Evolutionary conservation across 2,329 filamentous ascomycete species (phyloP).

Genomic region (Fusarium compactum): DNA sequence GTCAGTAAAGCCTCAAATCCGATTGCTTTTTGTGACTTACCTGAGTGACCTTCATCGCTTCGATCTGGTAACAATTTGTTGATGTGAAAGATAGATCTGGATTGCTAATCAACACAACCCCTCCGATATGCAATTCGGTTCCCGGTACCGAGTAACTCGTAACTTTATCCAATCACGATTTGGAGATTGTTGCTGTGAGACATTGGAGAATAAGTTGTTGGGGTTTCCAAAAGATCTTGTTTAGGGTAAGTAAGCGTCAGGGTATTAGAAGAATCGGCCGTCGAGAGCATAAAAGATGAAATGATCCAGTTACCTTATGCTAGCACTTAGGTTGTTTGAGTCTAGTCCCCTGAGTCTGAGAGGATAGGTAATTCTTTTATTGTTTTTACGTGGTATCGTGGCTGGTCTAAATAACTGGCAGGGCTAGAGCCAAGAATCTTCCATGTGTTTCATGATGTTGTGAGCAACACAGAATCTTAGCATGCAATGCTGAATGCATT

Average conservation of each 20-base stretch:
- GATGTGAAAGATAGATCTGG: conserved; percentile 14
- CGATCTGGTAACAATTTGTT: conserved; percentile 1
- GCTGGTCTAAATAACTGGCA: no score
- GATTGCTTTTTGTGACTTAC: conserved; percentile 29
- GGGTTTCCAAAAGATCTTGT: neutral
- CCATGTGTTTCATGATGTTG: no score
- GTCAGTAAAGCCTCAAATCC: conserved; percentile 3
- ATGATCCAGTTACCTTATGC: neutral
- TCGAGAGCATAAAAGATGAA: neutral
- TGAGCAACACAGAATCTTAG: no score
- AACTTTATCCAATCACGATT: conserved; percentile 6
- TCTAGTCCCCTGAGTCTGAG: no score
- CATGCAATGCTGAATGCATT: no score
- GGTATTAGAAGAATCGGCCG: neutral
- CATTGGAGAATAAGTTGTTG: neutral
- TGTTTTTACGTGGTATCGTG: no score
- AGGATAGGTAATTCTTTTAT: no score
- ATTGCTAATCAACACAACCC: conserved; percentile 35
- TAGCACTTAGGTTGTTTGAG: no score
- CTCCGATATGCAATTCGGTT: conserved; percentile 18
- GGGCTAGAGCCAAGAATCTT: no score
- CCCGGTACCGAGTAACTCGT: conserved; percentile 4
- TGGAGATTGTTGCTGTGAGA: neutral
- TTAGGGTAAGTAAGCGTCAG: neutral
- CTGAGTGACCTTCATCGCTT: conserved; percentile 51